These are phyloP conservation scores for Friedmanniomyces simplex DNA, from an alignment of 495 filamentous ascomycete genomes.

Conservation along the genomic window DNA sequence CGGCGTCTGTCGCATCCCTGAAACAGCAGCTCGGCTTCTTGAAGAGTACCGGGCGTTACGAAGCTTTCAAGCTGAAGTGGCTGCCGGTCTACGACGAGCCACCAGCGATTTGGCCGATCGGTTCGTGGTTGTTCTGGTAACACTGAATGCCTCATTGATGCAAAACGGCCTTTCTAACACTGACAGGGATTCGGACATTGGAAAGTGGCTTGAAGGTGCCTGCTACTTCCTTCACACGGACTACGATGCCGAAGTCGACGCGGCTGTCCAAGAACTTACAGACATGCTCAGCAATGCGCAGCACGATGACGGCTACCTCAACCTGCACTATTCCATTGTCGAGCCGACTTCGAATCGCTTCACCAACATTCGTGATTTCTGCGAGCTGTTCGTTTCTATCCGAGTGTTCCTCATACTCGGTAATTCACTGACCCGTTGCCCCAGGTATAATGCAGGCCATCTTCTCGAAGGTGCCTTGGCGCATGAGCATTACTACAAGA, in stretches of 20 bases:
- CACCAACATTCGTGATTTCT: slow-evolving; percentile 49
- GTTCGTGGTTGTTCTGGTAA: no score
- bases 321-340: slow-evolving; percentile 49
- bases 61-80: slow-evolving; percentile 44
- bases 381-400: slow-evolving; percentile 42
- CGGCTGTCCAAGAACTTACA: slow-evolving; percentile 44
- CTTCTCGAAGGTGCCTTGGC: slow-evolving; percentile 50
- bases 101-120: slow-evolving; percentile 38
- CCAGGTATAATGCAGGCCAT: slow-evolving; percentile 49
- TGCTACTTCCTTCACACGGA: slow-evolving; percentile 43
- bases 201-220: slow-evolving; percentile 52
- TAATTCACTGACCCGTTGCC: not conserved
- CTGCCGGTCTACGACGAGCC: slow-evolving; percentile 41
- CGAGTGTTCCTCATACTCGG: not conserved
- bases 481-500: slow-evolving; percentile 41
- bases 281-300: slow-evolving; percentile 46
- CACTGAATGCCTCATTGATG: no score
- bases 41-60: slow-evolving; percentile 44
- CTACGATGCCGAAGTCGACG: slow-evolving; percentile 38
- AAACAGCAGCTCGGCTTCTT: slow-evolving; percentile 39
- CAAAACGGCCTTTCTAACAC: no score
- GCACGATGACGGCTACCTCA: slow-evolving; percentile 48
- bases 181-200: slow-evolving; percentile 46
- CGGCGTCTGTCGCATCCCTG: slow-evolving; percentile 11
- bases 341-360: slow-evolving; percentile 40